Conservation (phyloP, 352 stramenopile species). For the Pythium periplocum region DNA sequence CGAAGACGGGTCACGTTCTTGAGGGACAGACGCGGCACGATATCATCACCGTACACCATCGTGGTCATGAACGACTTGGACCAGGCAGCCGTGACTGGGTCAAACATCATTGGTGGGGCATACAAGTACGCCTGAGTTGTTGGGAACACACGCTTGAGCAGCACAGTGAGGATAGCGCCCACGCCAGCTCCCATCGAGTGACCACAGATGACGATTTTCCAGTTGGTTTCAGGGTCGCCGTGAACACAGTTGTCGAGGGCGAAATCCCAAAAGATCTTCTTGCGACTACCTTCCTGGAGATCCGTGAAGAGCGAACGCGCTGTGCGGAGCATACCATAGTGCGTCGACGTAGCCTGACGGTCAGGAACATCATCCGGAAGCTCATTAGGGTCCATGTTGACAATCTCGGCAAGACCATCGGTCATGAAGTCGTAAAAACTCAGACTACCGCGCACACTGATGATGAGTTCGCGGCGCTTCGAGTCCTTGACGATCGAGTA, state of each 20-base stretch:
- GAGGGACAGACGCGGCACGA: slow-evolving; percentile 63
- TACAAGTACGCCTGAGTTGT: slow-evolving; percentile 58
- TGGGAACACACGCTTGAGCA: slow-evolving; percentile 54
- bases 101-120: slow-evolving; percentile 57
- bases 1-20: slow-evolving; percentile 59
- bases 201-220: slow-evolving; percentile 70
- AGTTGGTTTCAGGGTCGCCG: slow-evolving; percentile 18
- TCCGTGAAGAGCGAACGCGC: slow-evolving; percentile 54
- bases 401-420: slow-evolving; percentile 60
- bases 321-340: slow-evolving; percentile 72
- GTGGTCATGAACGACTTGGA: slow-evolving; percentile 66
- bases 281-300: slow-evolving; percentile 49
- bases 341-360: slow-evolving; percentile 38
- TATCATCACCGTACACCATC: slow-evolving; percentile 64
- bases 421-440: slow-evolving; percentile 81
- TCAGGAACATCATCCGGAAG: slow-evolving; percentile 48
- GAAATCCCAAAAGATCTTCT: slow-evolving; percentile 67
- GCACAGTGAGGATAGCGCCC: slow-evolving; percentile 53
- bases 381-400: slow-evolving; percentile 51
- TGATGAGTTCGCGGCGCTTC: slow-evolving; percentile 57
- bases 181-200: slow-evolving; percentile 84
- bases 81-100: slow-evolving; percentile 48
- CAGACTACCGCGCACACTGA: slow-evolving; percentile 67
- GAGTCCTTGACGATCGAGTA: slow-evolving; percentile 74
- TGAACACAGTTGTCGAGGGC: slow-evolving; percentile 39